Base-by-base conservation (phyloP, 345 rosid species). In the Lagerstroemia speciosa region DNA sequence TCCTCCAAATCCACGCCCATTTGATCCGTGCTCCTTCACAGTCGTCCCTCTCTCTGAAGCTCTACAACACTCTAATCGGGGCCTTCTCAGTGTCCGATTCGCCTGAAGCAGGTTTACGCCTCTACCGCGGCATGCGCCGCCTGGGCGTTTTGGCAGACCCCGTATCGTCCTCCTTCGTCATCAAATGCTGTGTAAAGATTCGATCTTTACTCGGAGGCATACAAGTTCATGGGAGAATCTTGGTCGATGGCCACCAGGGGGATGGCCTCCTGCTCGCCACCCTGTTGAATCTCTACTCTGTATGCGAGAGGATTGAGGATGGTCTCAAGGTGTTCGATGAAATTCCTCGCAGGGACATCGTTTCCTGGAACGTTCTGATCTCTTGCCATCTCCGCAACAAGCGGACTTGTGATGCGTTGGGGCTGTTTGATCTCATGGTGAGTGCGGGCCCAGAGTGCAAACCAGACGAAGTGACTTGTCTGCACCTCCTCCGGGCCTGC, bases 381-480 rank as follows among this genome's bases (percentile, higher is more conserved):
- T 85, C 98, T 53, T 90, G 95, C 68, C 87, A 70, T 64, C 38
- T 92, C 6, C 81, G 85, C 53, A 90, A 85, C 69, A 78, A 74
- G 33, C 81, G 86, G 68, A 84, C 90, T 0, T 76, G 80, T 41
- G 91, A 90, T 74, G 91, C 81, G 52, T 66, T 90, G 26, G 68
- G 73, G n/a, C 34, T 85, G 72, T 90, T 92, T 76, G 93, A 92
- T 80, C 65, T 74, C 66, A 83, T 92, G 89, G 71, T 69, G 26
- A 77, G 48, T 58, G 83, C 83, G 26, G 81, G 67, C 22, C 74
- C 55, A 33, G 84, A 78, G 0, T 84, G 83, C 45, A 52, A 82
- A 69, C 97, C 98, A 3, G 93, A 93, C 75, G 74, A 75, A 41
- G 93, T 93, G 38, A 88, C 95, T 5, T 88, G 95, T 71, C 83